These are phyloP conservation scores for Aspergillus hiratsukae DNA, from an alignment of 2,329 filamentous ascomycete species.

Conservation along the genomic window DNA sequence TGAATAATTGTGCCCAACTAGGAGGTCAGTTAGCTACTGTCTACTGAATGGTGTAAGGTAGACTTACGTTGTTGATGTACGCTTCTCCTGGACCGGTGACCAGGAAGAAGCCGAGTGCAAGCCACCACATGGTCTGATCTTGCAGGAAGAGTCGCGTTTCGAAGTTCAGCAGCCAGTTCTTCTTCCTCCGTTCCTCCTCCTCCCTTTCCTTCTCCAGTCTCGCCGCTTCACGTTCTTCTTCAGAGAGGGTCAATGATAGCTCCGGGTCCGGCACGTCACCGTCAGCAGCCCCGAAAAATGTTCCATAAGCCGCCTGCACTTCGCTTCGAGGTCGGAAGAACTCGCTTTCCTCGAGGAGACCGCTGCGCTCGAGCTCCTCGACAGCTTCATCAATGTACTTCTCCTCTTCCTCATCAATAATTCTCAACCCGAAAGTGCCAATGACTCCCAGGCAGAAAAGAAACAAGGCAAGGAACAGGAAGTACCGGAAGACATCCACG, in stretches of 20 bases:
- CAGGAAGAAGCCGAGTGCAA: conserved; percentile 85
- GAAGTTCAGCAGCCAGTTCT: conserved; percentile 84
- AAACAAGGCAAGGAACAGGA: conserved; percentile 75
- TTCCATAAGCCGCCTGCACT: conserved; percentile 43
- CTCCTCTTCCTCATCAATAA: conserved; percentile 71
- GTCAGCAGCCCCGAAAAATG: conserved; percentile 38
- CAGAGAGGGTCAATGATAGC: conserved; percentile 21
- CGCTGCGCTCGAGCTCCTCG: conserved; percentile 85
- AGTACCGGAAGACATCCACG: conserved; percentile 76
- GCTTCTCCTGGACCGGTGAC: conserved; percentile 94
- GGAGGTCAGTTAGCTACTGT: neutral
- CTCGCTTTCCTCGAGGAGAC: conserved; percentile 66
- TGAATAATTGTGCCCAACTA: conserved; percentile 82
- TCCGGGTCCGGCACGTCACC: conserved; percentile 39
- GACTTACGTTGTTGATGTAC: conserved; percentile 79
- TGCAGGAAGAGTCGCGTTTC: conserved; percentile 80
- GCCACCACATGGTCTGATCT: conserved; percentile 93
- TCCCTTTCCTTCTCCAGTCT: conserved; percentile 41
- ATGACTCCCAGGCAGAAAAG: conserved; percentile 66
- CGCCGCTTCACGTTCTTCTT: conserved; percentile 25
- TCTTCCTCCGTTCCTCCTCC: conserved; percentile 64
- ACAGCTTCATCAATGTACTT: conserved; percentile 86
- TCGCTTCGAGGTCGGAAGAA: conserved; percentile 58
- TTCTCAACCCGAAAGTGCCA: conserved; percentile 67
- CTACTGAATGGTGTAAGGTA: neutral